Percentiles rank a stretch among this genome's conserved stretches.
These are phyloP conservation scores for Phytophthora parvispora DNA, from an alignment of 352 stramenopile species.

Conservation along the genomic window DNA sequence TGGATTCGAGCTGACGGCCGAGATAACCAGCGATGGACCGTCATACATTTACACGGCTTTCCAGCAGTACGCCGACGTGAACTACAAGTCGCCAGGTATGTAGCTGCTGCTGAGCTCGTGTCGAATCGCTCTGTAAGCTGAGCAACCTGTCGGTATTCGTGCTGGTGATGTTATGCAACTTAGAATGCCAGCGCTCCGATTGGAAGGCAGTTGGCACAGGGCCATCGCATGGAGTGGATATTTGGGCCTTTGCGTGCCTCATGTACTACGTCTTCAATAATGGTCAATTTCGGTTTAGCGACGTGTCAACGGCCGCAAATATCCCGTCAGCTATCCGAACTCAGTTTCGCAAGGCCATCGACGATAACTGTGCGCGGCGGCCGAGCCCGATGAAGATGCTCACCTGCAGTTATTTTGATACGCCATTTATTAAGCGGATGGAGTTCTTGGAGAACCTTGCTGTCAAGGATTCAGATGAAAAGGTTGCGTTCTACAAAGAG, in stretches of 20 bases:
- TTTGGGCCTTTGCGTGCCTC: conserved; percentile 83
- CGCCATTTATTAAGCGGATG: conserved; percentile 95
- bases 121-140: background rate
- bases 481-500: conserved; percentile 96
- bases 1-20: conserved; percentile 93
- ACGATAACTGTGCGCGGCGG: conserved; percentile 65
- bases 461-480: conserved; percentile 95
- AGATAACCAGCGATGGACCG: conserved; percentile 85
- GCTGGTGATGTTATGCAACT: conserved; percentile 12
- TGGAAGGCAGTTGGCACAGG: conserved; percentile 70
- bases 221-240: conserved; percentile 70
- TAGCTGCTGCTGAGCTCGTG: conserved; percentile 24
- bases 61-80: conserved; percentile 88
- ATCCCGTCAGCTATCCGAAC: conserved; percentile 72
- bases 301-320: conserved; percentile 71
- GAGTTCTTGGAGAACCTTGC: conserved; percentile 95
- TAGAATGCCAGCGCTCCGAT: conserved; percentile 86
- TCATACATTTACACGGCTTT: conserved; percentile 82
- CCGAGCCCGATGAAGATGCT: conserved; percentile 91
- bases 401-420: conserved; percentile 93
- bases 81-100: conserved; percentile 84
- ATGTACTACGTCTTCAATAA: conserved; percentile 88
- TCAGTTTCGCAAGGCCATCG: conserved; percentile 88
- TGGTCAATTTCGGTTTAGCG: conserved; percentile 60
- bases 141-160: conserved; percentile 12